Evolutionary conservation across 1,284 basidiomycete species (phyloP), one percentile per base, ranked within the genome.

Genomic region (Phylloboletellus chloephorus): DNA sequence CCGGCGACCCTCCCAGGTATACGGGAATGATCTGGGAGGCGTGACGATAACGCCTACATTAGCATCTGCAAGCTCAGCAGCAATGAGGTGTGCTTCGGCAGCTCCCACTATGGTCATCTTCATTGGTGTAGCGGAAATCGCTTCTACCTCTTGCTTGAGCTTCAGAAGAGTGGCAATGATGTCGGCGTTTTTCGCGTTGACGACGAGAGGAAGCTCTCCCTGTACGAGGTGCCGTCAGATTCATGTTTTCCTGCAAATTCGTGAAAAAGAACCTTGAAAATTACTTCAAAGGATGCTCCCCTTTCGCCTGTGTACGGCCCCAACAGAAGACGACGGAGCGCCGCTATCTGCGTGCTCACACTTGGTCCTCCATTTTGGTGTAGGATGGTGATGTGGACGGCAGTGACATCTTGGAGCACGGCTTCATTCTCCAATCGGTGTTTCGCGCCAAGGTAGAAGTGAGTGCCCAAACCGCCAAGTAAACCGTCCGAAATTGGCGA

Each of bases 131-230:
- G 70, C 57, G 13, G 48, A 57, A 9, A 55, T 51, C 0, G 52
- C 50, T 46, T 89, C 86, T 12, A 87, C 72, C 50, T 89, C 80
- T 47, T 71, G 68, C 71, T 91, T 90, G 44, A 95, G 69, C 11
- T 72, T 61, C 24, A 95, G 65, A 12, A 95, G 64, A 7, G 84
- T 79, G 0, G 85, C 82, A 37, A 94, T 92, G 33, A 83, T 67
- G 61, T 93, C 86, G 8, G 85, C 86, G 43, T 73, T 77, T 49
- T 73, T 63, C 0, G 72, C 72, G 2, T 72, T 63, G 15, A 84
- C 65, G 2, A 83, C 76, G 31, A 87, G 57, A 7, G 79, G 73
- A 10, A 78, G 46, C 24, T 68, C 52, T 21, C 81, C 76, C 62
- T 73, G 40, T 31, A 5, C 23, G 13, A 16, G 5, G 20, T 28